A percentile compares a stretch with the other conserved stretches of the same genome.
phyloP scores from a whole-genome alignment of 257 asterid genomes.

The Lithospermum erythrorhizon region DNA sequence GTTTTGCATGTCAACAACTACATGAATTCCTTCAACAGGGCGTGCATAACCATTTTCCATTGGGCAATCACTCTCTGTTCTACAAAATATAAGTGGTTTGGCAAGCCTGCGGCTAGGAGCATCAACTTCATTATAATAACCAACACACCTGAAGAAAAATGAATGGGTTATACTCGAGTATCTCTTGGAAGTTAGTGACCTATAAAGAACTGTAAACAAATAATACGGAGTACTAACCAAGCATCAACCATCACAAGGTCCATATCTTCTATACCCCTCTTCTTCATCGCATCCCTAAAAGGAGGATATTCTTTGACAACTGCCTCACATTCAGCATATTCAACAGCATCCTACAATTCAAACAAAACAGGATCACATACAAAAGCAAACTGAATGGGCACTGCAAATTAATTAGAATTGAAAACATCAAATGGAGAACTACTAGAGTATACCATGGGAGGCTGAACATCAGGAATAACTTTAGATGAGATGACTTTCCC shows the following conservation, averaged over 20 bases:
- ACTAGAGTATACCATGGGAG: slow-evolving; percentile 63
- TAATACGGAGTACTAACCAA: slow-evolving; percentile 63
- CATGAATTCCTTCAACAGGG: slow-evolving; percentile 93
- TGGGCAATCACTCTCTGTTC: slow-evolving; percentile 93
- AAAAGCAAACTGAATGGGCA: too few species aligned
- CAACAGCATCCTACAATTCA: slow-evolving; percentile 71
- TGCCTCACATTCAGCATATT: slow-evolving; percentile 98
- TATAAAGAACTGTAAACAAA: neutral
- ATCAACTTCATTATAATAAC: slow-evolving; percentile 85
- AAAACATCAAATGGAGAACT: neutral
- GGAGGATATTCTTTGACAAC: slow-evolving; percentile 85
- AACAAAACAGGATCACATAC: neutral
- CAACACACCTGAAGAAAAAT: slow-evolving; percentile 69
- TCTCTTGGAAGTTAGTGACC: neutral
- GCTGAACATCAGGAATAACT: slow-evolving; percentile 84
- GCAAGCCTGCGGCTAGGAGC: slow-evolving; percentile 95
- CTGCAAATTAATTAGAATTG: neutral
- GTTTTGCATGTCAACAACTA: slow-evolving; percentile 90
- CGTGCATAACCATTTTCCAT: slow-evolving; percentile 98
- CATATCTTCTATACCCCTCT: slow-evolving; percentile 97
- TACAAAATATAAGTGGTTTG: slow-evolving; percentile 87
- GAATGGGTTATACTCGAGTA: neutral
- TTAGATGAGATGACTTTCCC: slow-evolving; percentile 81
- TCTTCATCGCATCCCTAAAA: slow-evolving; percentile 91
- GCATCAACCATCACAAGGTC: slow-evolving; percentile 99